Base-by-base conservation (phyloP, 805 yeast genomes). In the Candida rishiriensis region DNA sequence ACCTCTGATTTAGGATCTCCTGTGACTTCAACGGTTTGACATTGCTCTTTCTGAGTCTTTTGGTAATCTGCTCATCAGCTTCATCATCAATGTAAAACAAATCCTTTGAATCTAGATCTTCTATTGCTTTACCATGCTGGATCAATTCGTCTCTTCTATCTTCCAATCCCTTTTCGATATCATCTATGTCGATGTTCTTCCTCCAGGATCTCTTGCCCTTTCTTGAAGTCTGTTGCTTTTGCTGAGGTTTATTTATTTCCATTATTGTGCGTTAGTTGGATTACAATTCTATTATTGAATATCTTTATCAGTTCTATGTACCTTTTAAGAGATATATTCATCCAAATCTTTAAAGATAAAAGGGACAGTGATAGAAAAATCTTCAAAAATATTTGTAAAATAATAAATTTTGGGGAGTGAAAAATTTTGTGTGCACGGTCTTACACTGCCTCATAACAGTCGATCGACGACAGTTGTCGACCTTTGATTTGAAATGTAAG, bases 171-270 rank as follows among this genome's bases (percentile, higher is more conserved):
- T 67, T 64, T 57, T 85, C 88, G 39, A 93, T 71, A 51, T 88
- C 97, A 18, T 79, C 81, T 15, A 93, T 69, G 63, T 93, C 96
- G 46, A 93, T 85, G 64, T 93, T 88, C 66, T 88, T 88, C 62
- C 96, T 79, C 95, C 97, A 88, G 5, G 96, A 81, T 61, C 77
- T 83, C 74, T 87, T 91, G 36, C 96, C 96, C 70, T 93, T 93
- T 59, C 98, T 76, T 8, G 97, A 88, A 4, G 85, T 59, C 66
- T 90, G 97, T 36, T 69, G 69, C 53, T 72, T 74, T 53, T 76
- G 81, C 17, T 78, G 62, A 12, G 90, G 88, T 63, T 80, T 73
- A 41, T 66, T 65, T 4, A 65, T 51, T 49, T 66, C 71, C 72
- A 65, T 61, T 8, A 3, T 46, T 18, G 33, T 29, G n/a, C 26